Base-by-base conservation (phyloP, 257 asterid genomes). In the Mentha longifolia region DNA sequence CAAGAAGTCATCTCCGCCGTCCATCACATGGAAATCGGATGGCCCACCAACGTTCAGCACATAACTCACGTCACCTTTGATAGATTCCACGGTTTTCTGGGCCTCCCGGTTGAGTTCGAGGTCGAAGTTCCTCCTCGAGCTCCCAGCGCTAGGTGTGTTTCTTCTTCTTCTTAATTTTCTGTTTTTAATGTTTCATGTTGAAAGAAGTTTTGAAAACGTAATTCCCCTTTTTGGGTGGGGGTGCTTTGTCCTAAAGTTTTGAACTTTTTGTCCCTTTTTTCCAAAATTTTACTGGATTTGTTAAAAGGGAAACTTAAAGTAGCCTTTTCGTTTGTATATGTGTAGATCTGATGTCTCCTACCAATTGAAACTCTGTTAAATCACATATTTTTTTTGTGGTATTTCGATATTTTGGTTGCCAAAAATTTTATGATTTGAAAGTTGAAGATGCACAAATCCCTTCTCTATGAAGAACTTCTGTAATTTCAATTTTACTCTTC, bases 21-120 rank as follows among this genome's bases (percentile, higher is more conserved):
- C 39, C 92, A 81, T 46, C 83, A 80, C 50, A 85, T 93, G 96
- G 98, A 94, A 61, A 94, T 94, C 78, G 97, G 98, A 15, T 94
- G 91, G 95, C 98, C 98, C 61, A 91, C 97, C 0, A 80, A 94
- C 63, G 97, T 94, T 14, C 91, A 89, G 77, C 99, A 95, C 84
- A 79, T 95, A 9, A 66, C 97, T 52, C 99, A 95, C 61, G 99
- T 95, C 76, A 95, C 99, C 0, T 95, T 95, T 68, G 99, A 95
- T 71, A 86, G 98, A 5, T 95, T 92, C 79, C 91, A 92, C 47
- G 99, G 99, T 0, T 95, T 95, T 79, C 71, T 95, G 77, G 99
- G 98, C 17, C 93, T 95, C 50, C 99, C 99, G 1, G 88, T 88
- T 20, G 99, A 95, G 87, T 89, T 95, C 52, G 85, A 88, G 76